Conservation (phyloP, 345 rosid species). For the Populus euphratica region DNA sequence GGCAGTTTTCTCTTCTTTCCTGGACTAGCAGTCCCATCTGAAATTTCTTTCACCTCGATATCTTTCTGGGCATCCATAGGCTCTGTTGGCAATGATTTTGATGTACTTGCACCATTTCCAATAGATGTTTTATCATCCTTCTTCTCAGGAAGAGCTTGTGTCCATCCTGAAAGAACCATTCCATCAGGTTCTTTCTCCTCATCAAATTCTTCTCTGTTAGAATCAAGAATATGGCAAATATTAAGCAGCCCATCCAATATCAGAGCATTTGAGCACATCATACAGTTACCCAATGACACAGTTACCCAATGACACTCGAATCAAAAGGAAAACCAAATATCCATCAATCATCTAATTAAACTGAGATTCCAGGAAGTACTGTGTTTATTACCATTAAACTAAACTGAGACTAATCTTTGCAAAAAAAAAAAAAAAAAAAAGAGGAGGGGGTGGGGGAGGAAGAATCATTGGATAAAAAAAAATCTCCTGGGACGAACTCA, state of each 20-base stretch:
- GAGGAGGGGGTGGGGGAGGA: no score
- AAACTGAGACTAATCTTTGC: not conserved
- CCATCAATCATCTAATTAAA: not conserved
- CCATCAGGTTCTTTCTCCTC: constrained; percentile 97
- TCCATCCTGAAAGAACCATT: constrained; percentile 93
- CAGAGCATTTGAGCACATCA: not conserved
- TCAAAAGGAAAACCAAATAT: not conserved
- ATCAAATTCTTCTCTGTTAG: constrained; percentile 77
- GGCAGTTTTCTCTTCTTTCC: constrained; percentile 61
- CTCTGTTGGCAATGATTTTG: constrained; percentile 36
- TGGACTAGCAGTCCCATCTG: constrained; percentile 30
- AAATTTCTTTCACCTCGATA: constrained; percentile 29
- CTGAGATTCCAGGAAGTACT: not conserved
- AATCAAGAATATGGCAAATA: not conserved
- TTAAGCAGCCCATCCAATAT: not conserved
- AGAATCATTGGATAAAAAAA: not conserved
- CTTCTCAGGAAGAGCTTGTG: constrained; percentile 43
- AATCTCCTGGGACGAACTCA: not conserved
- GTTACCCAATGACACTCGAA: not conserved
- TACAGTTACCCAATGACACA: not conserved
- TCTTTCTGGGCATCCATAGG: constrained; percentile 16
- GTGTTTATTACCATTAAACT: not conserved
- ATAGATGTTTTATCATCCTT: constrained; percentile 33
- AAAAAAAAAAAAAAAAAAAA: not conserved
- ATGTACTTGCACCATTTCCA: constrained; percentile 55